Conservation (phyloP, 2,329 filamentous ascomycete genomes). For the Dactylellina drechsleri region DNA sequence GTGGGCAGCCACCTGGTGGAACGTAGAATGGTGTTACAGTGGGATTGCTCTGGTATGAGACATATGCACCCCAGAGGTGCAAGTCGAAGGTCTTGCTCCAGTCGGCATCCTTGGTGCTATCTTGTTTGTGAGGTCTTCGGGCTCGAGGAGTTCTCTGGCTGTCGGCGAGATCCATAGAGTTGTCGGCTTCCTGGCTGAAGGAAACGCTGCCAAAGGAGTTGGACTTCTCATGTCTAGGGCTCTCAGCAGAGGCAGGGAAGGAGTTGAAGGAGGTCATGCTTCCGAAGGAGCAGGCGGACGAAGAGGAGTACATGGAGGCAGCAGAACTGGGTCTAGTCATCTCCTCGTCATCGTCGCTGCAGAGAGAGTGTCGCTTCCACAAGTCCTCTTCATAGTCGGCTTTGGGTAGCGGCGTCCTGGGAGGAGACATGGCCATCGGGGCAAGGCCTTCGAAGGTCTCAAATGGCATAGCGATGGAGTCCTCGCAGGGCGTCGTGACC, state of each 20-base stretch:
- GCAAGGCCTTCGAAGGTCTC: constrained; percentile 40
- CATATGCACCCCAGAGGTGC: constrained; percentile 74
- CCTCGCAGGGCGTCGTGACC: constrained; percentile 48
- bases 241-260: constrained; percentile 56
- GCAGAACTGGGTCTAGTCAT: constrained; percentile 57
- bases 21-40: constrained; percentile 74
- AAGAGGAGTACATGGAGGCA: constrained; percentile 58
- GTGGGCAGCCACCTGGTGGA: constrained; percentile 72
- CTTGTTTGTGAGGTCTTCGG: constrained; percentile 39
- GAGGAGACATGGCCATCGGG: constrained; percentile 56
- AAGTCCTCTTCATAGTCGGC: constrained; percentile 42
- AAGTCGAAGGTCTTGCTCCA: constrained; percentile 75
- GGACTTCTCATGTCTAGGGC: constrained; percentile 55
- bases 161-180: constrained; percentile 25
- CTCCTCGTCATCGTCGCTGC: constrained; percentile 45
- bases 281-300: constrained; percentile 59
- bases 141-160: constrained; percentile 33
- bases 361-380: constrained; percentile 40
- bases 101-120: constrained; percentile 56
- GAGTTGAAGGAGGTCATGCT: constrained; percentile 58
- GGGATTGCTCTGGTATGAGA: constrained; percentile 73
- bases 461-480: constrained; percentile 27
- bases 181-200: constrained; percentile 41
- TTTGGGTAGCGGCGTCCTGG: constrained; percentile 57
- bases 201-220: constrained; percentile 41